Evolutionary conservation across 495 filamentous ascomycete genomes (phyloP).

Genomic region (Terfezia claveryi): DNA sequence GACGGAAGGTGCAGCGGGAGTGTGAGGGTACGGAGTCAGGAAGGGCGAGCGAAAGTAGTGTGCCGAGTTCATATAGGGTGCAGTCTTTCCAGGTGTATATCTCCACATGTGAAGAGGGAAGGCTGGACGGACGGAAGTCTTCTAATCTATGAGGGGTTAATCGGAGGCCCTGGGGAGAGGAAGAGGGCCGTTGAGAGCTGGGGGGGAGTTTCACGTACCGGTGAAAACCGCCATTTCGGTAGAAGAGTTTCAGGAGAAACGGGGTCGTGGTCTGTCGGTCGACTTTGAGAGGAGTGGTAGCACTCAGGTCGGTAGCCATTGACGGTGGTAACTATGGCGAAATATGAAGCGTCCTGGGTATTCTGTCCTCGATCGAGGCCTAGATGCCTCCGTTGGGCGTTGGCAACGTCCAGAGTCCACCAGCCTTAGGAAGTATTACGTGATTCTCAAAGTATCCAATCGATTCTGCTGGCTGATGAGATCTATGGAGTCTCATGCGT

Average conservation of each 20-base stretch:
- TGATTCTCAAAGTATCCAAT: no score
- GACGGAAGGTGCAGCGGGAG: constrained; percentile 63
- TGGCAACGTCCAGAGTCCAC: no score
- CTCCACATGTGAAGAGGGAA: constrained; percentile 45
- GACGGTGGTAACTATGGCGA: no score
- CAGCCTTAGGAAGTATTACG: no score
- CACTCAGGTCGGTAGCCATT: no score
- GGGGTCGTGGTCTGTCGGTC: constrained; percentile 61
- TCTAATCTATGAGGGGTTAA: constrained; percentile 28
- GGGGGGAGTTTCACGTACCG: no score
- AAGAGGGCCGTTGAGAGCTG: constrained; percentile 18
- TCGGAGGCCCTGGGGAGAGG: constrained; percentile 1
- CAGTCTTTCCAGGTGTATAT: constrained; percentile 80
- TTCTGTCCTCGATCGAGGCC: no score
- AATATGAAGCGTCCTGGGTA: no score
- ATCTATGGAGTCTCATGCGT: no score
- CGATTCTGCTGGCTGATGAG: no score
- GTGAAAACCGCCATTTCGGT: constrained; percentile 50
- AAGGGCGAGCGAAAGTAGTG: constrained; percentile 45
- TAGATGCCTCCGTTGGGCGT: no score
- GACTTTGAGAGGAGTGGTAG: constrained; percentile 21
- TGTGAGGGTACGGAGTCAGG: constrained; percentile 52
- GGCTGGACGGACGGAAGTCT: constrained; percentile 34
- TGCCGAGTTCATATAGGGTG: constrained; percentile 60
- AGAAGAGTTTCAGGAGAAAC: constrained; percentile 81